Conservation (phyloP, 257 asterid genomes). For the Solanum peruvianum region DNA sequence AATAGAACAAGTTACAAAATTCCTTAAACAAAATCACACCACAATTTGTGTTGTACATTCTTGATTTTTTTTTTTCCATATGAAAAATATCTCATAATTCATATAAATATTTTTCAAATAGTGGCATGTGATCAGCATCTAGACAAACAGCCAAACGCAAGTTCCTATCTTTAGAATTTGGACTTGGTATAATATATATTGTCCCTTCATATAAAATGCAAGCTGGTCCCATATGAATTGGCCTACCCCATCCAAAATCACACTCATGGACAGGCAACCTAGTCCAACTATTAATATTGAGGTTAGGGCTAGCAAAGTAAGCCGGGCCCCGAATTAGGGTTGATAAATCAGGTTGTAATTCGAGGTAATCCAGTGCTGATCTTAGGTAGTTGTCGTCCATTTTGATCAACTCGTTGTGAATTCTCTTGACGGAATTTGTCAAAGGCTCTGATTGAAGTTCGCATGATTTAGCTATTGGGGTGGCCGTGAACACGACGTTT, state of each 20-base stretch:
- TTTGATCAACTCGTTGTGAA: conserved; percentile 35
- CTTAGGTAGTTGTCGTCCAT: conserved; percentile 43
- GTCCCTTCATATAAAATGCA: conserved; percentile 56
- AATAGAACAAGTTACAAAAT: not conserved
- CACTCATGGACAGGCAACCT: conserved; percentile 55
- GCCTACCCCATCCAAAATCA: conserved; percentile 90
- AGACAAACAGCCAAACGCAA: conserved; percentile 53
- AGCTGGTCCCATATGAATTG: conserved; percentile 63
- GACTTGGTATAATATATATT: conserved; percentile 42
- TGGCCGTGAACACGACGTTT: conserved; percentile 53
- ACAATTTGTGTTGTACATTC: not conserved
- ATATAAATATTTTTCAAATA: conserved; percentile 40
- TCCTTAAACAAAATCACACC: not conserved
- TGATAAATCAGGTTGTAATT: conserved; percentile 44
- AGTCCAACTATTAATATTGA: conserved; percentile 71
- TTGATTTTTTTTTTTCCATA: too few relatives aligned
- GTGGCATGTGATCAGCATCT: conserved; percentile 43
- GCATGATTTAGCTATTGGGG: conserved; percentile 33
- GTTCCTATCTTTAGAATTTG: conserved; percentile 33
- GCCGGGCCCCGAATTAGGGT: conserved; percentile 37
- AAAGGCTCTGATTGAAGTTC: conserved; percentile 29
- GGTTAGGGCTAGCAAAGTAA: conserved; percentile 60
- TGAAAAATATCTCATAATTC: conserved; percentile 5
- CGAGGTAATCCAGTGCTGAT: conserved; percentile 45
- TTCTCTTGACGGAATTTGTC: conserved; percentile 22